Evolutionary conservation across 2,329 filamentous ascomycete species (phyloP).

Genomic region (Botryotinia calthae): DNA sequence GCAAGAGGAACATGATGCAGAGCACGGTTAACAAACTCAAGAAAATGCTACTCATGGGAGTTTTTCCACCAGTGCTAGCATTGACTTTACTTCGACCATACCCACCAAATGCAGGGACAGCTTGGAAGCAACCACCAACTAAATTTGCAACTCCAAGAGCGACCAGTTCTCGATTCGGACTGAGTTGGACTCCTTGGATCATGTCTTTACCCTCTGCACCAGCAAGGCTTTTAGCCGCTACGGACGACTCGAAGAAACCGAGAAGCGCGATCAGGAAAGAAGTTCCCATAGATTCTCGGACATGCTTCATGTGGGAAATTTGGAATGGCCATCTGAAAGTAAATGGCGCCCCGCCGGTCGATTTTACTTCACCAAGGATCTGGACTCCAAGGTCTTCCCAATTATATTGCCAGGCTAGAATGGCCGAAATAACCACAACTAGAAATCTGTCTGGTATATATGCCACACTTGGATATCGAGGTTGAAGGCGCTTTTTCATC

Average conservation of each 20-base stretch:
- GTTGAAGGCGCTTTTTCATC: constrained; percentile 76
- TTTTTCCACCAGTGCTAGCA: constrained; percentile 84
- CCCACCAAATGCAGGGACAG: constrained; percentile 89
- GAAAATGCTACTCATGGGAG: constrained; percentile 89
- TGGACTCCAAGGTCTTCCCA: constrained; percentile 82
- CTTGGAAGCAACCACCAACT: constrained; percentile 88
- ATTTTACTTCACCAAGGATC: constrained; percentile 78
- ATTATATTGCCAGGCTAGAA: constrained; percentile 71
- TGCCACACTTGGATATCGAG: constrained; percentile 74
- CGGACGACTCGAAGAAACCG: constrained; percentile 97
- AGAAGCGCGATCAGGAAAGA: constrained; percentile 90
- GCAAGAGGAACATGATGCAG: constrained; percentile 77
- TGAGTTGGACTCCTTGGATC: constrained; percentile 77
- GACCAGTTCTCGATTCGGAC: constrained; percentile 89
- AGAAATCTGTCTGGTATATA: constrained; percentile 91
- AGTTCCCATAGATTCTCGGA: constrained; percentile 83
- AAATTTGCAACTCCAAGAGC: constrained; percentile 88
- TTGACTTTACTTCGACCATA: constrained; percentile 97
- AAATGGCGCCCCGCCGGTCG: constrained; percentile 69
- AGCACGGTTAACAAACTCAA: constrained; percentile 79
- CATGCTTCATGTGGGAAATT: constrained; percentile 71
- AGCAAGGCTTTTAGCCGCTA: constrained; percentile 88
- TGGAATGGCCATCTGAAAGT: constrained; percentile 84
- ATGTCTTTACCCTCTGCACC: constrained; percentile 56
- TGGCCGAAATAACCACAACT: constrained; percentile 79